Conservation (phyloP, 805 yeast species). For the Blastobotrys parvus region DNA sequence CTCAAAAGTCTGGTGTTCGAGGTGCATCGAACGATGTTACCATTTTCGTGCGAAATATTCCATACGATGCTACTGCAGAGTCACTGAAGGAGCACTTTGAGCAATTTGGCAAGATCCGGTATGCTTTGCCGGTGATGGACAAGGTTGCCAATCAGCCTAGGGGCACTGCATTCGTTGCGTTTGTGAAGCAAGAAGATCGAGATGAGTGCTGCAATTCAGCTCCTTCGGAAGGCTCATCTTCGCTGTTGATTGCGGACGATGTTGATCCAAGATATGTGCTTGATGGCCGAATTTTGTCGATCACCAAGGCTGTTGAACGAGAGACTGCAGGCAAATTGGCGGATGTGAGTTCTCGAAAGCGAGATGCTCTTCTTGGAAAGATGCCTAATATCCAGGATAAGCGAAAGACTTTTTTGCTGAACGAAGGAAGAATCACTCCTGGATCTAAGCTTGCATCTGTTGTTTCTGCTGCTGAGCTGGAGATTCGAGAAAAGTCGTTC, state of each 20-base stretch:
- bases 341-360: conserved; percentile 60
- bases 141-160: conserved; percentile 75
- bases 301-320: conserved; percentile 80
- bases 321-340: conserved; percentile 69
- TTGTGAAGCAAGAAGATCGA: conserved; percentile 52
- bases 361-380: conserved; percentile 73
- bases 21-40: conserved; percentile 36
- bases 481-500: conserved; percentile 80
- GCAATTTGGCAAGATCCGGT: conserved; percentile 79
- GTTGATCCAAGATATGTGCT: conserved; percentile 79
- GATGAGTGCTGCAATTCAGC: conserved; percentile 66
- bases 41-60: conserved; percentile 84
- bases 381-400: conserved; percentile 72
- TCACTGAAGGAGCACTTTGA: conserved; percentile 67
- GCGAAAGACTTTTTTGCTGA: conserved; percentile 75
- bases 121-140: conserved; percentile 90
- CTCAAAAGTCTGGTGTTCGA: conserved; percentile 21
- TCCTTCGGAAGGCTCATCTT: conserved; percentile 54
- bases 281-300: conserved; percentile 83
- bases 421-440: conserved; percentile 86
- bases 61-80: conserved; percentile 87
- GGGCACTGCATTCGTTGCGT: conserved; percentile 95
- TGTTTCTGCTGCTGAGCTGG: conserved; percentile 66
- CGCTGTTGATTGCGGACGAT: conserved; percentile 81
- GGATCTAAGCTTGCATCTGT: conserved; percentile 69